Evolutionary conservation across 345 rosid species (phyloP).

Genomic region (Arabis hirsuta): DNA sequence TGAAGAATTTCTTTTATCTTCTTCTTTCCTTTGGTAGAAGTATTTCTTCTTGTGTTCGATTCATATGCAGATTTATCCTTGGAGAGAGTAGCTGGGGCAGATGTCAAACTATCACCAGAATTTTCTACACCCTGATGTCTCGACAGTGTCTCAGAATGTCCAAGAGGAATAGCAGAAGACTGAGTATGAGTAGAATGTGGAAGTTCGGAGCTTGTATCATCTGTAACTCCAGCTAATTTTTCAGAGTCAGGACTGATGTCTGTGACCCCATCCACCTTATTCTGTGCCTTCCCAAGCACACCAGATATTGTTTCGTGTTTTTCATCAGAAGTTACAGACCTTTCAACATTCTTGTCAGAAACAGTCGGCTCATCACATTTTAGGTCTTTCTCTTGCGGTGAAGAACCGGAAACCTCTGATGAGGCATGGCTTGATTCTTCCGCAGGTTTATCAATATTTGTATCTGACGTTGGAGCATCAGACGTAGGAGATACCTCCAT

Average conservation of each 20-base stretch:
- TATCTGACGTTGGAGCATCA: conserved; percentile 43
- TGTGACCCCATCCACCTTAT: conserved; percentile 42
- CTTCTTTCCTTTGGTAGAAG: conserved; percentile 53
- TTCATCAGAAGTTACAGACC: conserved; percentile 44
- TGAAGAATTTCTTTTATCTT: conserved; percentile 69
- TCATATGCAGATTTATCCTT: conserved; percentile 59
- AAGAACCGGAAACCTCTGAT: conserved; percentile 47
- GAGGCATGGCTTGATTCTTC: conserved; percentile 43
- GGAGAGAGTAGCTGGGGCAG: conserved; percentile 44
- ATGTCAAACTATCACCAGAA: conserved; percentile 39
- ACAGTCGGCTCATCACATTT: conserved; percentile 41
- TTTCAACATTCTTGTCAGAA: conserved; percentile 36
- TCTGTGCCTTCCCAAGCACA: conserved; percentile 37
- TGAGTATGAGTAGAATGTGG: conserved; percentile 46
- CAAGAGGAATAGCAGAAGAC: conserved; percentile 40
- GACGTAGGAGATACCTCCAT: conserved; percentile 38
- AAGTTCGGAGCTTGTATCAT: conserved; percentile 43
- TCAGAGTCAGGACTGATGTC: conserved; percentile 36
- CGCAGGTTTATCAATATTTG: conserved; percentile 37
- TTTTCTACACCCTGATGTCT: conserved; percentile 40
- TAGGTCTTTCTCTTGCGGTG: conserved; percentile 33
- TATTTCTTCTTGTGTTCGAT: conserved; percentile 53
- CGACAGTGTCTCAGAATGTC: conserved; percentile 45
- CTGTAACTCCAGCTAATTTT: conserved; percentile 31
- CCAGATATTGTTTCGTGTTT: conserved; percentile 32